Evolutionary conservation across 2,329 filamentous ascomycete genomes (phyloP).

Genomic region (Nemania serpens): DNA sequence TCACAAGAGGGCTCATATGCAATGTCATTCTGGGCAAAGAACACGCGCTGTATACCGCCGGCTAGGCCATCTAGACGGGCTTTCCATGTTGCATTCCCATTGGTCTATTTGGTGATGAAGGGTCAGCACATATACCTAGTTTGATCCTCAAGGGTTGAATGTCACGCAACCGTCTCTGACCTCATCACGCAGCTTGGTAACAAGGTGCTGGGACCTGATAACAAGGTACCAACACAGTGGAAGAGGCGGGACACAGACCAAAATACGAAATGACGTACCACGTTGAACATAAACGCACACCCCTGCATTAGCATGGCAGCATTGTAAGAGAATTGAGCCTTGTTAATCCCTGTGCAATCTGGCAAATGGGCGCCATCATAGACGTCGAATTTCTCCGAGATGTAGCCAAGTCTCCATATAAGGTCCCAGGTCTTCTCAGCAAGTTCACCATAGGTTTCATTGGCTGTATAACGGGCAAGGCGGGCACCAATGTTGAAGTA

Average conservation of each 20-base stretch:
- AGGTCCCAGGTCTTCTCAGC: conserved; percentile 68
- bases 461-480: conserved; percentile 71
- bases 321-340: conserved; percentile 70
- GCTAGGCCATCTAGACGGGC: conserved; percentile 60
- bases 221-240: too few relatives aligned
- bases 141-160: not conserved
- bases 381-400: conserved; percentile 66
- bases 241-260: not conserved
- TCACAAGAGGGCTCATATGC: conserved; percentile 73
- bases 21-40: conserved; percentile 59
- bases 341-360: conserved; percentile 65
- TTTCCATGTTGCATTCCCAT: conserved; percentile 60
- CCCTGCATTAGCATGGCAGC: conserved; percentile 66
- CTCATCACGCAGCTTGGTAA: not conserved
- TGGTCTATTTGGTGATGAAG: conserved; percentile 47
- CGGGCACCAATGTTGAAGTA: conserved; percentile 71
- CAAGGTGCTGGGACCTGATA: too few relatives aligned
- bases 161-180: not conserved
- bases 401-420: conserved; percentile 58
- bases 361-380: conserved; percentile 66
- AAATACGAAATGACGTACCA: conserved; percentile 44
- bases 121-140: conserved; percentile 26
- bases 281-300: conserved; percentile 71
- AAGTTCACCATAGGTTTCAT: conserved; percentile 66
- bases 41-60: conserved; percentile 52